Base-by-base conservation (phyloP, 2,329 filamentous ascomycete species). In the Lasiodiplodia gonubiensis region DNA sequence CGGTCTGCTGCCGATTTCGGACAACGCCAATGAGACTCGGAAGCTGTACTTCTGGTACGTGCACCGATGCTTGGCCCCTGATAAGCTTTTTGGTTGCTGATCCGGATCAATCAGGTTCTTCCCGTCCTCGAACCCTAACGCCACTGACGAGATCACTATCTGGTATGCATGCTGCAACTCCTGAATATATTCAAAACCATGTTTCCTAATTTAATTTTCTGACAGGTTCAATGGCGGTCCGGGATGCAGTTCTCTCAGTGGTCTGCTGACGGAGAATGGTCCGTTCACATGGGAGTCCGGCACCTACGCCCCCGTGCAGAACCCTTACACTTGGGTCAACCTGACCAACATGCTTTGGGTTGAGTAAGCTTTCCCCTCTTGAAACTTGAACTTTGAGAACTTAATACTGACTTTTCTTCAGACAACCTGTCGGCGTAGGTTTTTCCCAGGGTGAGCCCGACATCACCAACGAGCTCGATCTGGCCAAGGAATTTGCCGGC, bases 251-350 rank as follows among this genome's bases (percentile, higher is more conserved):
- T 91, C 88, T 1, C 82, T 92, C 7, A 85, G 89, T 70, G 91
- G 90, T 8, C 81, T 94, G 1, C 76, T 94, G 11, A 90, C 92
- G 61, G 92, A 94, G 72, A 94, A 93, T 72, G 91, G 92, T 0
- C 90, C 91, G 0, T 78, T 78, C 63, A 75, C 71, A 1, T 80
- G 78, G 77, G 86, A 90, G 74, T 83, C 87, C 14, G 92, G 92
- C 39, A 94, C 90, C 0, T 86, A 83, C 66, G 82, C 83, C 21
- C 90, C 91, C 0, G 82, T 88, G 0, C 79, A 82, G 53, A 93
- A 93, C 74, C 84, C 86, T 0, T 93, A 89, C 80, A 86, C 86
- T n/a, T 94, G 90, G 90, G 86, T 71, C 3, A 80, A 80, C 53
- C 61, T 80, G 49, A 80, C 78, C 49, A 80, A 80, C 67, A 74